Evolutionary conservation across 352 stramenopile genomes (phyloP), one percentile per base, ranked within the genome.

Genomic region (Pilasporangium apinafurcum): DNA sequence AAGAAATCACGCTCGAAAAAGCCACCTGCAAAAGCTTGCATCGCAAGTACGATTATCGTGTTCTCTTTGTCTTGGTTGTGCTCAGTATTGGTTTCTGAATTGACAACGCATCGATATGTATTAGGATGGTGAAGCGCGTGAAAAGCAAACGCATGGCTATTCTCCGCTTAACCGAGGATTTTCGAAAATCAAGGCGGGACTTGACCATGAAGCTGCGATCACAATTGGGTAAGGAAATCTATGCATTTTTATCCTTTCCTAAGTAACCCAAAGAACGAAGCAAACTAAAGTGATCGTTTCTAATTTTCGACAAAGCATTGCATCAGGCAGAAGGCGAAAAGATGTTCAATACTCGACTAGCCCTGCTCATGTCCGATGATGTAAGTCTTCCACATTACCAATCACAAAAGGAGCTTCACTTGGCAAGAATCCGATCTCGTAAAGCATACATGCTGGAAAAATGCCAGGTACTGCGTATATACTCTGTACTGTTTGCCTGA

Each of bases 311-410:
- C 29, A 13, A 39, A 87, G 79, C 66, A 4, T 48, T 91, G 17
- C 73, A 64, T 21, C 68, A 78, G 31, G 79, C 71, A 0, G 62
- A 87, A 34, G 61, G 68, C 14, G 79, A 88, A 33, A 69, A 76
- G 43, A 71, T 86, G 66, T 80, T 85, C 29, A 44, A 43, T 41
- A 85, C 63, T 44, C 59, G 72, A 1, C 45, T 86, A 25, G 54
- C 65, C 12, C 47, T 86, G 12, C 37, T 83, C 2, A 63, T 82
- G 44, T 56, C 66, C 1, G 64, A 84, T 34, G 68, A 87, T 46
- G 62, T 51, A 2, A 64, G 53, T 10, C 21, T 86, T 3, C 75
- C 79, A 9, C 44, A 70, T 6, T 84, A 87, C 33, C 56, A 69
- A 39, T 66, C 71, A 0, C 44, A 61, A 7, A 83, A 83, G 18